Base-by-base conservation (phyloP, 768 basidiomycete species). In the Panellus pusillus region DNA sequence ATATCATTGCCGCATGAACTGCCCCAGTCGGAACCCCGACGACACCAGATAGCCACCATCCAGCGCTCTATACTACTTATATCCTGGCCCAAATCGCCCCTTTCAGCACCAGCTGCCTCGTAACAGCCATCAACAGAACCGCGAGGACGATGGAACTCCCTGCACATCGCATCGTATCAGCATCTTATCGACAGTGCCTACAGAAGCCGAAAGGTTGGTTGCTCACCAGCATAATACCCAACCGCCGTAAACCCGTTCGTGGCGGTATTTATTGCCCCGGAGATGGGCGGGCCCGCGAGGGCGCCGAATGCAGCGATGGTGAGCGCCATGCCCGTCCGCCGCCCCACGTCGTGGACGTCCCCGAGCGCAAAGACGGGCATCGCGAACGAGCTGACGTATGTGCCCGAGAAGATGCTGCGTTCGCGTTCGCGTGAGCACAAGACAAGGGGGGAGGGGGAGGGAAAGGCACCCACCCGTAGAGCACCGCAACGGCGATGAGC, bases 201-300 rank as follows among this genome's bases (percentile, higher is more conserved):
- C n/a, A n/a, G n/a, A n/a, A n/a, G 17, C 19, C 15, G 44, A 24
- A 19, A 35, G 7, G 4, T 14, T 8, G 36, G n/a, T 14, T 13
- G 24, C 60, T 2, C 36, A 77, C 79, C 80, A 35, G 81, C 82
- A 55, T 78, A 85, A 47, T 74, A 71, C 13, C n/a, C 79, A 12
- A 79, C 76, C 5, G 61, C 67, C 18, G 67, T 62, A 62, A 76
- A 86, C 0, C 75, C 72, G 14, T 72, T 72, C 6, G 82, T 77
- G 0, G 73, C 67, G 0, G 63, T 59, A 54, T 77, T 72, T 55
- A 87, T 82, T 2, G 78, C 80, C 2, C 86, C 83, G 4, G 83
- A 83, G 61, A 86, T 82, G 0, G 84, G 86, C 8, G 83, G 82
- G 0, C 85, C 85, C 2, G 73, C 72, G 7, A 86, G 67, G 0